A percentile compares a stretch with the other conserved stretches of the same genome.
Evolutionary conservation across 140 eudicot species (phyloP).

Genomic region (Bidens hawaiensis): DNA sequence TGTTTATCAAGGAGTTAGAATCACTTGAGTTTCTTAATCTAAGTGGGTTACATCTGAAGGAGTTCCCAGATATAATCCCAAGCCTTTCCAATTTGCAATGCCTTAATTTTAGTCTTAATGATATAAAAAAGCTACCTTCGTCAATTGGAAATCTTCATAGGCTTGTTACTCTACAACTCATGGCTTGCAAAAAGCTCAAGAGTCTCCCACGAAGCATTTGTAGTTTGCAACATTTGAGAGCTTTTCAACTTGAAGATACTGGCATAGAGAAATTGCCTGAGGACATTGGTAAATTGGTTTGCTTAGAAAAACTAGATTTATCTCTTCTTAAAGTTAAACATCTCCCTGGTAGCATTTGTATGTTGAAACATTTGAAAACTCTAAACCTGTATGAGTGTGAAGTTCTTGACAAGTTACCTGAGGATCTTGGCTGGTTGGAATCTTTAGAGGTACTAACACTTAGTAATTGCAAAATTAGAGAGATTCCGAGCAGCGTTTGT

Average conservation of each 20-base stretch:
- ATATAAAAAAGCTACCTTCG: constrained; percentile 4
- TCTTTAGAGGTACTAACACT: neutral
- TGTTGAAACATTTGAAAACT: too few species aligned
- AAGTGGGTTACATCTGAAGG: neutral
- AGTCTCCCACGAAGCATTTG: neutral
- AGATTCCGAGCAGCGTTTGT: too few species aligned
- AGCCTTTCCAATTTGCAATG: neutral
- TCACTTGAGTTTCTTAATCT: neutral
- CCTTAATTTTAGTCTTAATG: neutral
- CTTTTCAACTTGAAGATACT: neutral
- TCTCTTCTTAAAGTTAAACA: neutral
- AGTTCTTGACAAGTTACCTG: neutral
- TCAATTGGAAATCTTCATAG: constrained; percentile 1
- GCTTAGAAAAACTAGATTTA: constrained; percentile 14
- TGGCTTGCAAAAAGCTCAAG: neutral
- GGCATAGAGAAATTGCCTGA: neutral
- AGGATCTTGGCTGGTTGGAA: neutral
- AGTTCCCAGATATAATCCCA: too few species aligned
- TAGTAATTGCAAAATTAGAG: neutral
- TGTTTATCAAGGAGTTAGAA: neutral
- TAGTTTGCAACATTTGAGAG: too few species aligned
- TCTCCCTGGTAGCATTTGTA: constrained; percentile 13
- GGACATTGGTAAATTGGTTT: neutral
- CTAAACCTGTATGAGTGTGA: neutral
- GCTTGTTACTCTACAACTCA: neutral